Conservation (phyloP, 208 protist species). For the Hexamita inflata region DNA sequence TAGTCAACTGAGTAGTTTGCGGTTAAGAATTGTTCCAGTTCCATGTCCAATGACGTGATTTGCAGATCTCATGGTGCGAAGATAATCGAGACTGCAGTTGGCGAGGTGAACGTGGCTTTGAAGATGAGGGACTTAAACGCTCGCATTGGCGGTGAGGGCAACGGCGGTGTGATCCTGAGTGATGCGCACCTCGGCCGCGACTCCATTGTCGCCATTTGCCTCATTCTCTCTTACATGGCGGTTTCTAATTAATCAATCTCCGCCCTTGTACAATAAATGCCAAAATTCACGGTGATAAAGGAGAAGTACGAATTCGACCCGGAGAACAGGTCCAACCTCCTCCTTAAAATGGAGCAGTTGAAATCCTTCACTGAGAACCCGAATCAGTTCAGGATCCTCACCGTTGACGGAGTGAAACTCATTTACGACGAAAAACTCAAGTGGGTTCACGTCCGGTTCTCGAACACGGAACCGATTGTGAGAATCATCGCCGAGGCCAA, state of each 20-base stretch:
- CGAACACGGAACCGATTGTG: constrained; percentile 59
- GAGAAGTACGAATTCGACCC: constrained; percentile 43
- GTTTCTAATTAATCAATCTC: not conserved
- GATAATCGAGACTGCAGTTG: constrained; percentile 47
- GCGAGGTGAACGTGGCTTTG: constrained; percentile 54
- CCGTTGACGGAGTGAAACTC: constrained; percentile 52
- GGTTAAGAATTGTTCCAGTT: constrained; percentile 56
- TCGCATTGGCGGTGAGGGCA: constrained; percentile 57
- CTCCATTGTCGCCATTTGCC: constrained; percentile 47
- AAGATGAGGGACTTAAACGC: constrained; percentile 43
- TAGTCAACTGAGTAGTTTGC: constrained; percentile 25
- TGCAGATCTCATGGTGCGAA: constrained; percentile 37
- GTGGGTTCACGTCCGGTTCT: constrained; percentile 56
- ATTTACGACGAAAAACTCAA: constrained; percentile 32
- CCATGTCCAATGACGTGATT: constrained; percentile 46
- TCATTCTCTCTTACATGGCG: constrained; percentile 46
- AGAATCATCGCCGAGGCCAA: constrained; percentile 47
- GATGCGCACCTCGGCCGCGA: constrained; percentile 58
- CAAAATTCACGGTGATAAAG: constrained; percentile 55
- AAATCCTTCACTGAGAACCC: not conserved
- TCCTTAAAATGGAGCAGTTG: constrained; percentile 33
- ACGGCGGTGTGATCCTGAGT: constrained; percentile 59
- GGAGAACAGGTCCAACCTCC: constrained; percentile 44
- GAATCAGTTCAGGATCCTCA: constrained; percentile 31
- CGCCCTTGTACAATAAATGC: constrained; percentile 36